Conservation (phyloP, 192 early-diverging fungal genomes). For the Umbelopsis ramanniana region DNA sequence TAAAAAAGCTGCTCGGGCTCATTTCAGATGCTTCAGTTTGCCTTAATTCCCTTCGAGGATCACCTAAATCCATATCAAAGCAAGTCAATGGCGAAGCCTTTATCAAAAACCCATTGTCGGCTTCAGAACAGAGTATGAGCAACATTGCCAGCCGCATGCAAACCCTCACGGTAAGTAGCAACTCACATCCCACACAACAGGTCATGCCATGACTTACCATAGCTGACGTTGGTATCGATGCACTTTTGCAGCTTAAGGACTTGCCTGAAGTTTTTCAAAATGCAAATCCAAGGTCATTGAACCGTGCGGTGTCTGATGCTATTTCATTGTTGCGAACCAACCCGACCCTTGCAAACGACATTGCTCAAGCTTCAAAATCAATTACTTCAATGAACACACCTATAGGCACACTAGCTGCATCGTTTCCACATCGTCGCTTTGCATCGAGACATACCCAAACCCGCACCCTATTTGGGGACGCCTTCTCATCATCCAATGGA, state of each 20-base stretch:
- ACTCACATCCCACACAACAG: too few species aligned
- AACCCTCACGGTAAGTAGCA: background rate
- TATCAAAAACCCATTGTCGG: background rate
- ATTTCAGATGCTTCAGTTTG: conserved; percentile 10
- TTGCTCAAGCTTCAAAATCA: background rate
- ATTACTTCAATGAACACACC: background rate
- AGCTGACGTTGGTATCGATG: background rate
- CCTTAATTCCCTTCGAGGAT: conserved; percentile 3
- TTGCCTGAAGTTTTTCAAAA: conserved; percentile 15
- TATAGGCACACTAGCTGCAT: background rate
- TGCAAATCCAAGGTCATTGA: background rate
- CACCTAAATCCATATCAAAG: conserved; percentile 7
- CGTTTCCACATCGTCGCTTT: background rate
- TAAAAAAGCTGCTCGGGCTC: conserved; percentile 1
- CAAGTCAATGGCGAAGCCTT: conserved; percentile 5
- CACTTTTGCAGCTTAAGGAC: background rate
- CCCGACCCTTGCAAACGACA: background rate
- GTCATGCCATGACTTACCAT: background rate
- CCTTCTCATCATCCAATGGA: conserved; percentile 12
- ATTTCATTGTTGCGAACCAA: conserved; percentile 2
- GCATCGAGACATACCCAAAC: background rate
- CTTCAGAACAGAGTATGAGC: background rate
- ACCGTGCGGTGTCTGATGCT: background rate
- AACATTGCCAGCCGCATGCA: conserved; percentile 13
- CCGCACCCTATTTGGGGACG: background rate